Base-by-base conservation (phyloP, 345 rosid species). In the Microcos paniculata region DNA sequence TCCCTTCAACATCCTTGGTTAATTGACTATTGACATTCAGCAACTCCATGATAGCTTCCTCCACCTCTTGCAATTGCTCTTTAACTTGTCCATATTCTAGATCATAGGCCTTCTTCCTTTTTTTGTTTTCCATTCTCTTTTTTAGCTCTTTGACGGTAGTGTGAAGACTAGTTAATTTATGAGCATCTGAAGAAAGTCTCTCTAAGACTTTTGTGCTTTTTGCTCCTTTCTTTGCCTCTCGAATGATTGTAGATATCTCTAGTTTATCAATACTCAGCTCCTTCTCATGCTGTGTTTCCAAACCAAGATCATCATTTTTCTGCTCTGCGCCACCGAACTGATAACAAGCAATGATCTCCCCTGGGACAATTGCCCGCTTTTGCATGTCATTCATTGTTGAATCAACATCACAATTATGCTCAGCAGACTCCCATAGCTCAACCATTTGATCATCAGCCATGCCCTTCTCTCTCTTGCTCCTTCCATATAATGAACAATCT, bases 141-240 rank as follows among this genome's bases (percentile, higher is more conserved):
- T 85, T 93, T 81, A 93, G 77, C 23, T 88, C 96, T 73, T 87
- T 85, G 57, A 93, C 77, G 10, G 83, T 84, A 62, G 84, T 75
- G 66, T 86, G 87, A 51, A 95, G 92, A 76, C 82, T 85, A 11
- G 85, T 87, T 70, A 95, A 71, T 79, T 87, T 91, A 77, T 89
- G 85, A 68, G 91, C 87, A 79, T 93, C 93, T 3, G 93, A 86
- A 81, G 84, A 83, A 58, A 89, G 92, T 75, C 92, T 88, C 79
- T 93, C 94, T 74, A 93, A 68, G 74, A 95, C 76, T 82, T 89
- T 87, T 79, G 82, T 86, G 78, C 71, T 82, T 76, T 77, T 81
- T 31, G 72, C 77, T 49, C 77, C 87, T 76, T 77, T 84, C 49
- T 77, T 81, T 40, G 78, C 76, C 69, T 80, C 81, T 59, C 74